phyloP scores from a whole-genome alignment of 805 yeast genomes.

The Wickerhamomyces tratensis region DNA sequence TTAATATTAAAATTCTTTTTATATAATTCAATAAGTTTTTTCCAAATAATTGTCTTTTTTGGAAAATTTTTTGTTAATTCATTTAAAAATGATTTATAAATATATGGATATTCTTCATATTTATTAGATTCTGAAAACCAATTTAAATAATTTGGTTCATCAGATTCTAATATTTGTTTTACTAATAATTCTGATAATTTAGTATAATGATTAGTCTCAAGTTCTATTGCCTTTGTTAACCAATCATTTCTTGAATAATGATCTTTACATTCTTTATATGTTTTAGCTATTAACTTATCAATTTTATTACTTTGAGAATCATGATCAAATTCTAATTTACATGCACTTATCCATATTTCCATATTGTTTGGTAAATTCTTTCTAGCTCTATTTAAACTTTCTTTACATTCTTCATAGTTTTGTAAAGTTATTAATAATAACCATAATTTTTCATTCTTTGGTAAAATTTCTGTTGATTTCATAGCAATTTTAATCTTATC shows the following conservation, averaged over 20 bases:
- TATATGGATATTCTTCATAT: slow-evolving; percentile 11
- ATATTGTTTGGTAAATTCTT: slow-evolving; percentile 36
- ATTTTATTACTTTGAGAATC: slow-evolving; percentile 34
- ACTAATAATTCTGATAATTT: slow-evolving; percentile 48
- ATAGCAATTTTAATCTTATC: slow-evolving; percentile 43
- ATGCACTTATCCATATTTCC: slow-evolving; percentile 62
- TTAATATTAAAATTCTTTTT: slow-evolving; percentile 17
- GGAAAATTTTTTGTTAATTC: slow-evolving; percentile 40
- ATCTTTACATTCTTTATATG: slow-evolving; percentile 30
- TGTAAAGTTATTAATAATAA: slow-evolving; percentile 37
- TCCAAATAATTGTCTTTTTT: slow-evolving; percentile 36
- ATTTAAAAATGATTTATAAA: slow-evolving; percentile 33
- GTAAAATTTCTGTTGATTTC: slow-evolving; percentile 64
- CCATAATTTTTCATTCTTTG: slow-evolving; percentile 61
- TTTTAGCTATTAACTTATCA: slow-evolving; percentile 37
- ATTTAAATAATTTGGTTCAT: slow-evolving; percentile 15
- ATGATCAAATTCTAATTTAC: slow-evolving; percentile 53
- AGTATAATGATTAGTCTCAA: slow-evolving; percentile 37
- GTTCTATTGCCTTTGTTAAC: slow-evolving; percentile 43
- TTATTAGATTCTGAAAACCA: slow-evolving; percentile 17
- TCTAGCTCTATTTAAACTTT: slow-evolving; percentile 50
- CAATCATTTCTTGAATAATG: slow-evolving; percentile 34
- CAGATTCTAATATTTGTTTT: slow-evolving; percentile 25
- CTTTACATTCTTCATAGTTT: slow-evolving; percentile 37
- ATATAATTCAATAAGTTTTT: slow-evolving; percentile 28